Evolutionary conservation across 2,329 filamentous ascomycete genomes (phyloP).

Genomic region (Chaetomium globosum): DNA sequence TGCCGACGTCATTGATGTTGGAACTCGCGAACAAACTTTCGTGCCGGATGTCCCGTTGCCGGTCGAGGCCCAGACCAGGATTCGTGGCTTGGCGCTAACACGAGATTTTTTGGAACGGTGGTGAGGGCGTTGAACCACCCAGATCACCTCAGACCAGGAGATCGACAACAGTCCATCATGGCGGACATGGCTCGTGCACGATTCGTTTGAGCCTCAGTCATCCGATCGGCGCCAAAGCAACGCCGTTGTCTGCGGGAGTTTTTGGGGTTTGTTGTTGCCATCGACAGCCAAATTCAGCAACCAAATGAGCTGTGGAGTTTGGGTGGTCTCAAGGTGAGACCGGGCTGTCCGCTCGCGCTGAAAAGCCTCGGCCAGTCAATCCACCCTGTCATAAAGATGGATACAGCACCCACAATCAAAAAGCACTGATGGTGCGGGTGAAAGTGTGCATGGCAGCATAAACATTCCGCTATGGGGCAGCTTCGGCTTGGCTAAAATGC

Average conservation of each 20-base stretch:
- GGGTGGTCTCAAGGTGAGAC: not conserved
- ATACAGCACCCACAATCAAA: too few relatives aligned
- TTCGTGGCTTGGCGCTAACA: not conserved
- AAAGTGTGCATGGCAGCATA: not conserved
- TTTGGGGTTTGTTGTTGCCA: not conserved
- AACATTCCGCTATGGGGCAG: not conserved
- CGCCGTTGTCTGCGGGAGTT: not conserved
- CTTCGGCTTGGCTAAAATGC: too few relatives aligned
- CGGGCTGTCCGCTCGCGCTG: not conserved
- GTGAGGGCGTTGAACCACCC: not conserved
- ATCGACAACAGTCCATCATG: not conserved
- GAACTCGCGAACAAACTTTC: not conserved
- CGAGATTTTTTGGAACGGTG: conserved; percentile 10
- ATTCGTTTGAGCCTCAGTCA: conserved; percentile 1
- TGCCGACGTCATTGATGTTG: conserved; percentile 16
- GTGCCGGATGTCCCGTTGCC: conserved; percentile 4
- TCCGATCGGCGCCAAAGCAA: conserved; percentile 4
- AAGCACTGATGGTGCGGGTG: too few relatives aligned
- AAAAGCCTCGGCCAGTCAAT: not conserved
- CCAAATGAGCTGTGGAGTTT: not conserved
- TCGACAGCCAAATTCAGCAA: not conserved
- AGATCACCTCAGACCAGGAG: not conserved
- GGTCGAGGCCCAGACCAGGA: not conserved
- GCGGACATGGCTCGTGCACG: not conserved
- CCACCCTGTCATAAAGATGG: too few relatives aligned